Evolutionary conservation across 768 basidiomycete species (phyloP), one percentile per base, ranked within the genome.

Genomic region (Leucosporidium yakuticum): DNA sequence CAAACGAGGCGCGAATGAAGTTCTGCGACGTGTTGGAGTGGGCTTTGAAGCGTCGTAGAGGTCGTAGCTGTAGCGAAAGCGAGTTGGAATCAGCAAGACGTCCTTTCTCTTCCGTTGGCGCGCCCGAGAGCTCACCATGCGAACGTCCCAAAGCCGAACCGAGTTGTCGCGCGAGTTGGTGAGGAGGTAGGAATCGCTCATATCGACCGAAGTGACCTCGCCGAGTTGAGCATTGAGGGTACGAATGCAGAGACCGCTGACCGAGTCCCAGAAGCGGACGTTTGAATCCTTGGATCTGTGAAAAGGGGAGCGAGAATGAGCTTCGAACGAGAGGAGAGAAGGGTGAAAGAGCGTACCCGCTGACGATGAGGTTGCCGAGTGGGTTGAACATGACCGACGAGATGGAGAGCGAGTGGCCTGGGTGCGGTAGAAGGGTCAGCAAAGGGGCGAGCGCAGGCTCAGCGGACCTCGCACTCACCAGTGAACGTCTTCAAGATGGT

Each of bases 21-120:
- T 77, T 79, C 61, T 77, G 76, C 20, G 78, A 77, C 0, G 77
- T 78, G 65, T 79, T 79, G 62, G 77, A 77, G 60, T 78, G 78
- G 7, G 77, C 76, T 14, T 74, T 77, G 64, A 77, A 79, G 12
- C 77, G 70, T 47, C 74, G 75, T 0, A 79, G 66, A 31, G 75
- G 76, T 5, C 74, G 73, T 68, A 76, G 77, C 59, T 60, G 59
- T n/a, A 29, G 14, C 15, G 2, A 15, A 2, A 44, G 39, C 17
- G 39, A 77, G 77, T 9, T 3, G 8, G 11, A 2, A 61, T 27
- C 25, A 15, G 19, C 23, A 4, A 57, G 32, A 17, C 39, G 39
- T 15, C 12, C 39, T 44, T 15, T 44, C 2, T 2, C 11, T 8
- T 8, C 39, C 6, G 14, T 32, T 55, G 27, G 9, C 53, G 2